Evolutionary conservation across 352 stramenopile species (phyloP), one percentile per base, ranked within the genome.

Genomic region (Phytophthora ramorum): DNA sequence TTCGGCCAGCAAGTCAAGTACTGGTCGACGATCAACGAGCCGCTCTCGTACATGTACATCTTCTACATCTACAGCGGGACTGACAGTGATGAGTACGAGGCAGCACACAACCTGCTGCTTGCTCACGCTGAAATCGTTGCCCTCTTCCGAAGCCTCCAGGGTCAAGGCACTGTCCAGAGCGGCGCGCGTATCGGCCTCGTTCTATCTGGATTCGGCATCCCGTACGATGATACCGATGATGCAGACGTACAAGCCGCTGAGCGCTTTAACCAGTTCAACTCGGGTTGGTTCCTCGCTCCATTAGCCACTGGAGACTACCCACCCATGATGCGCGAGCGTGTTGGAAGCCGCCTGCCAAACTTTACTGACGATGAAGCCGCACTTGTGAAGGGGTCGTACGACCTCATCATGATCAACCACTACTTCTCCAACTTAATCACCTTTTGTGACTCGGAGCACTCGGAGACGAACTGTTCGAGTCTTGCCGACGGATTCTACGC

Each of bases 361-460:
- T 98, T 99, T 66, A 97, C 95, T 8, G 32, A 63, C 4, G 75
- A 90, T 8, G 78, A 98, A 63, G 66, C 84, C 12, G 75, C 76
- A 19, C 38, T 91, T 6, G 56, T 99, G 9, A 82, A 85, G 44
- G 83, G 79, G 10, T 97, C 89, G 20, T 87, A 86, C 62, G 97
- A 99, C 54, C 93, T 98, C 56, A 92, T 99, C 56, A 98, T 97
- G 54, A 71, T 98, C n/a, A 98, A 99, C 75, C 90, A 98, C 70
- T 99, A 99, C 76, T 77, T 64, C 34, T 78, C 83, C 17, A 77
- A 78, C 28, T 32, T 71, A 2, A 87, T 89, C 10, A 83, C 76
- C 0, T 75, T 93, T 68, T 90, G 79, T 38, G 51, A 53, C 7
- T 78, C 70, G 7, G 51, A 70, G 3, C 45, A 54, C 8, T 89